Evolutionary conservation across 148 eudicot genomes (phyloP).

Genomic region (Chenopodium quinoa): DNA sequence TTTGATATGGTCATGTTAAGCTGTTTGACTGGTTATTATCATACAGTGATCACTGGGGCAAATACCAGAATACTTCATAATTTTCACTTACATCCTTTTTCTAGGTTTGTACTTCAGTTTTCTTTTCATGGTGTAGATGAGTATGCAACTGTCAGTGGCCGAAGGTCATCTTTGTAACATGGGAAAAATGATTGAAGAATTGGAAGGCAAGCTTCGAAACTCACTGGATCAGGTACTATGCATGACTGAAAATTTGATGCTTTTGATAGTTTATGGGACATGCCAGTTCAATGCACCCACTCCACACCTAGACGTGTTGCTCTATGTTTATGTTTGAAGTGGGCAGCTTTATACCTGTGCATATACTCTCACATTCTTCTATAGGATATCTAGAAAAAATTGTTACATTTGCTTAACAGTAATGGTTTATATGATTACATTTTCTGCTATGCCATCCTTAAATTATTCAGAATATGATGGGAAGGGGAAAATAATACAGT

Average conservation of each 20-base stretch:
- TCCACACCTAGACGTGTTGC: neutral
- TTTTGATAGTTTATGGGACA: neutral
- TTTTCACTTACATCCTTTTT: neutral
- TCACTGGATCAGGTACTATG: slow-evolving; percentile 84
- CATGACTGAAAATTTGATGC: neutral
- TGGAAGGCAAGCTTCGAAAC: slow-evolving; percentile 91
- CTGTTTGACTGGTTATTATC: neutral
- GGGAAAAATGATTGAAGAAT: slow-evolving; percentile 98
- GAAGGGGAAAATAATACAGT: too few relatives aligned
- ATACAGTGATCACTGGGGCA: neutral
- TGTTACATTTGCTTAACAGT: neutral
- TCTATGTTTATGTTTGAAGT: neutral
- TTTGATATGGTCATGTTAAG: neutral
- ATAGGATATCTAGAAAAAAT: neutral
- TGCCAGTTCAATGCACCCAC: neutral
- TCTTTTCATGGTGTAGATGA: slow-evolving; percentile 52
- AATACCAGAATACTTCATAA: neutral
- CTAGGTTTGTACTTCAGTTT: neutral
- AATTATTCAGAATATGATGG: neutral
- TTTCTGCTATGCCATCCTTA: neutral
- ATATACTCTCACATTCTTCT: too few relatives aligned
- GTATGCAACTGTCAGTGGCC: slow-evolving; percentile 70
- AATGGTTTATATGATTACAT: neutral
- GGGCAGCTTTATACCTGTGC: neutral
- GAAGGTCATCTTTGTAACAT: slow-evolving; percentile 96